Evolutionary conservation across 306 rosid genomes (phyloP).

Genomic region (Clitoria ternatea): DNA sequence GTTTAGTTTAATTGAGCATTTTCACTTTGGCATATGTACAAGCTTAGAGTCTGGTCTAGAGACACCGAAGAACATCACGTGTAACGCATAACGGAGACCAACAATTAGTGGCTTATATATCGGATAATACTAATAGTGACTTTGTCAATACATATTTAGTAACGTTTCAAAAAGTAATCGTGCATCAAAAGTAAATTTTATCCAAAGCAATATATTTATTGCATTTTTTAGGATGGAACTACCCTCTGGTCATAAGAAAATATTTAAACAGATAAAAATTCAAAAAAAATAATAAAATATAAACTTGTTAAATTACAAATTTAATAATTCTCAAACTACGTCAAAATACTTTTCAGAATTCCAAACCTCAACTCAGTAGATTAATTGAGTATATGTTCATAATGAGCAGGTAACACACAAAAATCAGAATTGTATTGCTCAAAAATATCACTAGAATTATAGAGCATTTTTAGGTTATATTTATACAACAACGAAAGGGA

Average conservation of each 20-base stretch:
- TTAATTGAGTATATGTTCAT: too few species aligned
- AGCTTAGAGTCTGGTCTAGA: neutral
- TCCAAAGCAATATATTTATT: too few species aligned
- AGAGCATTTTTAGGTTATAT: too few species aligned
- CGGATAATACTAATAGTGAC: neutral
- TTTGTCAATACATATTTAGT: neutral
- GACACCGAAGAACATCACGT: neutral
- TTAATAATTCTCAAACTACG: too few species aligned
- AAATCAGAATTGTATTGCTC: too few species aligned
- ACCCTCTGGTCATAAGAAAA: neutral
- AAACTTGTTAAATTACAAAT: neutral
- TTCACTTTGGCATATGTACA: neutral
- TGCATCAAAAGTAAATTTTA: neutral
- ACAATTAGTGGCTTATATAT: neutral
- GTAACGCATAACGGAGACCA: neutral
- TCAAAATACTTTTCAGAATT: too few species aligned
- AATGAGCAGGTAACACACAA: too few species aligned
- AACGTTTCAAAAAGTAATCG: neutral
- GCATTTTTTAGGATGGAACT: neutral
- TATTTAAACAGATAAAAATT: too few species aligned
- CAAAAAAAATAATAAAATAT: neutral
- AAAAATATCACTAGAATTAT: too few species aligned
- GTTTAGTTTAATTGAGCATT: neutral
- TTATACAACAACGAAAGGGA: too few species aligned
- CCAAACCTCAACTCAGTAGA: too few species aligned